Base-by-base conservation (phyloP, 2,329 filamentous ascomycete genomes). In the Stachybotrys chlorohalonatus region DNA sequence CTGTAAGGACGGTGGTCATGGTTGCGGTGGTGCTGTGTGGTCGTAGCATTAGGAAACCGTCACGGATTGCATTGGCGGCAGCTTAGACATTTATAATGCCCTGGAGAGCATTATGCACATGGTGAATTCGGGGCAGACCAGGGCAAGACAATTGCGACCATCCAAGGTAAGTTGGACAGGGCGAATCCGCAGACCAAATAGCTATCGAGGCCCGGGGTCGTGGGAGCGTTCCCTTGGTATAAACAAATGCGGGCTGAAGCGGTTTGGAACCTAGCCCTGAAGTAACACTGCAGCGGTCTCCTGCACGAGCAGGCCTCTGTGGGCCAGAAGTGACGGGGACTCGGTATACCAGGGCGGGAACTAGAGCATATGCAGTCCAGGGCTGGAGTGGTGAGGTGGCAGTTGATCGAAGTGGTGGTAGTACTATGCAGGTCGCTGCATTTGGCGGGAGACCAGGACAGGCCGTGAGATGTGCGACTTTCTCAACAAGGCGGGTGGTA, bases 41-140 rank as follows among this genome's bases (percentile, higher is more conserved):
- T 56, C 58, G 54, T 56, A 56, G 62, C 60, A 64, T 61, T 56
- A 60, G 56, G 58, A 57, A 56, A 59, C 59, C 53, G 54, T 60
- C 58, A 57, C 56, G 58, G 56, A 58, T 59, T 61, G 61, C 59
- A 59, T 67, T 56, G 59, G 62, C 65, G 67, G 67, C 66, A 62
- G 66, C 58, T 62, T 68, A 60, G 66, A 68, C 66, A 64, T 70
- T 69, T 72, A 72, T 70, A 68, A 68, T 60, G 63, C 51, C 45
- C 17, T 47, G 56, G 60, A 63, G 60, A 64, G 60, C 58, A 62
- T 62, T 61, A 60, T 60, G 68, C 67, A 67, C 69, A 71, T 71
- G 59, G 64, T 68, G 66, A 60, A 60, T 64, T 63, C 60, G 60
- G 56, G 36, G 13, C 9, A 9, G 36, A 42, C 36, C 36, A 42